Evolutionary conservation across 2,329 filamentous ascomycete genomes (phyloP), one percentile per base, ranked within the genome.

Genomic region (Arthrobotrys megalospora): DNA sequence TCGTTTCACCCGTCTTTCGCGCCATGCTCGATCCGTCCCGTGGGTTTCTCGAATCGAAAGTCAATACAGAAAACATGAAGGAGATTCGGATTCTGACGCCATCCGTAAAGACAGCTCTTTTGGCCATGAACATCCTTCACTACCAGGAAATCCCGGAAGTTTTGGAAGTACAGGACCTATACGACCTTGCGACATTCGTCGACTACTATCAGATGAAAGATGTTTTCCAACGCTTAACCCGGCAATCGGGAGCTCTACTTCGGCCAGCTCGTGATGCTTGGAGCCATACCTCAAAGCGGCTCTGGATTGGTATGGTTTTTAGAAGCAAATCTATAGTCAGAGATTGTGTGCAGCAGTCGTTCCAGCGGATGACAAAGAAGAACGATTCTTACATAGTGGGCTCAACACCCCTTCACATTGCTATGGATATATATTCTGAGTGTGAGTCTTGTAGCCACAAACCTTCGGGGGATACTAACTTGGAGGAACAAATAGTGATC

Each of bases 21-120:
- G n/a, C n/a, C n/a, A n/a, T n/a, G n/a, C n/a, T n/a, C n/a, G n/a
- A n/a, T n/a, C n/a, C 11, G 3, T 45, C 7, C 4, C 16, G 38
- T 12, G 64, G 64, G 3, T 67, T 67, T 19, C 41, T 19, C 36
- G 64, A 67, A 67, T 67, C 64, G 3, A 24, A 45, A 32, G 11
- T 10, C 6, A 45, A 45, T 12, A 6, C 14, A 4, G 8, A 41
- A 8, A 50, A 38, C 36, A 55, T n/a, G 19, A 66, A 52, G 10
- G n/a, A 52, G 19, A 52, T 67, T 11, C 47, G 12, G 4, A 47
- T 50, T 28, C 11, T 16, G n/a, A 38, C 41, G 16, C 41, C 47
- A 1, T 14, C 2, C 6, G 1, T 34, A 3, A 16, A 36, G 1
- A 8, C 21, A 24, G 45, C 28, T 3, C 16, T 43, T n/a, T 7